Evolutionary conservation across 441 rosid species (phyloP).

Genomic region (Cnidoscolus chayamansa): DNA sequence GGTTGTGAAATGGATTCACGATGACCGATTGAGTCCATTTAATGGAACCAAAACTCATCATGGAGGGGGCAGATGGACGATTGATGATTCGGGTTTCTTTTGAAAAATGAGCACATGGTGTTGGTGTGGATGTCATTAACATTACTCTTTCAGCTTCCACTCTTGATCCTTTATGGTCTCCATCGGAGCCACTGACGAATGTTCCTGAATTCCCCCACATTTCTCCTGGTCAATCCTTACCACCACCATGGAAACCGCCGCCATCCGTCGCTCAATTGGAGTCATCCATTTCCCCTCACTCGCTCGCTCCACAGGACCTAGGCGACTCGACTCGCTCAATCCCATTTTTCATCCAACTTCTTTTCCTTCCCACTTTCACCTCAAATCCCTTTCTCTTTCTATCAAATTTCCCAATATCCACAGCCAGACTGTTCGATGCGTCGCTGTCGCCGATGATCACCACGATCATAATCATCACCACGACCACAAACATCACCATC

Average conservation of each 20-base stretch:
- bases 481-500: constrained; percentile 18
- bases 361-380: constrained; percentile 27
- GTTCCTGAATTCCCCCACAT: background rate
- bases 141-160: background rate
- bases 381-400: constrained; percentile 8
- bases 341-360: constrained; percentile 14
- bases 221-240: background rate
- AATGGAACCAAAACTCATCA: too few species aligned
- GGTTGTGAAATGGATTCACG: too few species aligned
- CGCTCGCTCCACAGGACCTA: constrained; percentile 21
- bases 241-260: constrained; percentile 41
- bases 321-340: constrained; percentile 39
- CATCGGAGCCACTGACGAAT: background rate
- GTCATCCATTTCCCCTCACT: constrained; percentile 37
- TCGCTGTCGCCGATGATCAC: constrained; percentile 28
- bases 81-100: too few species aligned
- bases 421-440: constrained; percentile 29
- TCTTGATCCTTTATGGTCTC: background rate
- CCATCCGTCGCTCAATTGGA: constrained; percentile 30
- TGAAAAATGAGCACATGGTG: constrained; percentile 28
- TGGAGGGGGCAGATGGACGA: constrained; percentile 2
- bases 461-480: constrained; percentile 20
- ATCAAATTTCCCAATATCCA: constrained; percentile 28
- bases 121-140: constrained; percentile 22
- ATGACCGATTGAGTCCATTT: too few species aligned